Evolutionary conservation across 2,329 filamentous ascomycete genomes (phyloP), one percentile per base, ranked within the genome.

Genomic region (Neocucurbitaria cava): DNA sequence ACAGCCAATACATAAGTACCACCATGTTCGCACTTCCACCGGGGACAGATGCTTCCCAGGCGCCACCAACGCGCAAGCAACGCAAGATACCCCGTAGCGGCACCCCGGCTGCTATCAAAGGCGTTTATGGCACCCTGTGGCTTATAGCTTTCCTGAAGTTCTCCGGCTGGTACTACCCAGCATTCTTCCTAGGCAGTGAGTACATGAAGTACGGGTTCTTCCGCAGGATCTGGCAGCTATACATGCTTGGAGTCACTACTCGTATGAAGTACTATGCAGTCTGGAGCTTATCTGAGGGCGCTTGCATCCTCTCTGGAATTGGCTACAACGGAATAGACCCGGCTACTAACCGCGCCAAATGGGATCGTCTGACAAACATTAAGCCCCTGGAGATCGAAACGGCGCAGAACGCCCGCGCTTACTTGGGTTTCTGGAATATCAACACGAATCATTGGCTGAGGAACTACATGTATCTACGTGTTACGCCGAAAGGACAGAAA

Each of bases 401-500:
- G 0, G 95, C 94, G 1, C 93, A 97, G 77, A 99, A 98, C 74
- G 90, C 91, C n/a, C 88, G 94, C 49, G 92, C 87, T 1, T 98
- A 95, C 68, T 83, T 99, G 3, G 94, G 89, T 44, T 90, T 87
- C 69, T 99, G 95, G 95, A 99, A 99, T 76, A 96, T 97, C 80
- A 98, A 98, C 77, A 99, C 95, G 11, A 99, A 97, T 75, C 87
- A 91, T 69, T 99, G 95, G 95, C 81, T 99, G 57, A 87, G 93
- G 42, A 96, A 98, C 76, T 99, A 97, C 72, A 84, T 99, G 65
- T 99, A 98, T 72, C 83, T 99, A 43, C 88, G 95, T 21, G 95
- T 99, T 3, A 99, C 95, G 0, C 95, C 95, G 0, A 90, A 90
- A 65, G 95, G 95, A 49, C 95, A 92, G 82, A 99, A 98, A 76